Conservation (phyloP, 495 filamentous ascomycete genomes). For the Neurospora sp. region DNA sequence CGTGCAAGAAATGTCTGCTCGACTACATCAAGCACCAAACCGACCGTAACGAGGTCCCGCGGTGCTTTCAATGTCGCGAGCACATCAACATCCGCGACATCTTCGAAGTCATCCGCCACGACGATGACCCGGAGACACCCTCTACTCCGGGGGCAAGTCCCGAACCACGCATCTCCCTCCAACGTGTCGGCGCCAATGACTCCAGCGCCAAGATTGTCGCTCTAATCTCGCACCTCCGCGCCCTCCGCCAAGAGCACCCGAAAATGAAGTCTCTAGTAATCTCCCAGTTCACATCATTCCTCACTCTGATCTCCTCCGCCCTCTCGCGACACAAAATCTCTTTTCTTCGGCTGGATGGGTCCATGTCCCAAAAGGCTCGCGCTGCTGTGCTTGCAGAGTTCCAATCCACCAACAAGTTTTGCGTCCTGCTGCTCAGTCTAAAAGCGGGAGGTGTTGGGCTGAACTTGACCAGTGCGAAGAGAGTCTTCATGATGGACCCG, state of each 20-base stretch:
- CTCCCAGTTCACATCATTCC: slow-evolving; percentile 93
- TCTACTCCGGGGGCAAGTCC: slow-evolving; percentile 17
- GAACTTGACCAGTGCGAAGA: slow-evolving; percentile 78
- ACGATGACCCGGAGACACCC: slow-evolving; percentile 28
- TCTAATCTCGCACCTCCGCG: slow-evolving; percentile 62
- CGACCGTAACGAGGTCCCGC: slow-evolving; percentile 59
- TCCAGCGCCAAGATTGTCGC: slow-evolving; percentile 84
- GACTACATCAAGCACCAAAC: slow-evolving; percentile 81
- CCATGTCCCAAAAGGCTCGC: slow-evolving; percentile 77
- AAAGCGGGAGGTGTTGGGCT: slow-evolving; percentile 89
- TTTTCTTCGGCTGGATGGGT: slow-evolving; percentile 80
- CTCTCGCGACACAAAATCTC: slow-evolving; percentile 61
- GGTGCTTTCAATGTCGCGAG: slow-evolving; percentile 84
- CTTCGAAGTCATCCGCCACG: slow-evolving; percentile 70
- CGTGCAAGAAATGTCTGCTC: slow-evolving; percentile 83
- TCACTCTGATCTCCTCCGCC: slow-evolving; percentile 77
- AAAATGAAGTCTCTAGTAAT: slow-evolving; percentile 87
- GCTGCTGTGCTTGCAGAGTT: slow-evolving; percentile 68
- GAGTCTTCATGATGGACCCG: slow-evolving; percentile 97
- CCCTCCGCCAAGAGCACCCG: slow-evolving; percentile 48
- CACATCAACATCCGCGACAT: slow-evolving; percentile 73
- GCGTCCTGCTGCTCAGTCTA: slow-evolving; percentile 72
- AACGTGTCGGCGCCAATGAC: slow-evolving; percentile 58
- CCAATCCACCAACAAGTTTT: slow-evolving; percentile 36
- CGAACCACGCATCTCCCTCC: slow-evolving; percentile 60